Evolutionary conservation across 192 early-diverging fungal genomes (phyloP).

Genomic region (Backusella australiensis): DNA sequence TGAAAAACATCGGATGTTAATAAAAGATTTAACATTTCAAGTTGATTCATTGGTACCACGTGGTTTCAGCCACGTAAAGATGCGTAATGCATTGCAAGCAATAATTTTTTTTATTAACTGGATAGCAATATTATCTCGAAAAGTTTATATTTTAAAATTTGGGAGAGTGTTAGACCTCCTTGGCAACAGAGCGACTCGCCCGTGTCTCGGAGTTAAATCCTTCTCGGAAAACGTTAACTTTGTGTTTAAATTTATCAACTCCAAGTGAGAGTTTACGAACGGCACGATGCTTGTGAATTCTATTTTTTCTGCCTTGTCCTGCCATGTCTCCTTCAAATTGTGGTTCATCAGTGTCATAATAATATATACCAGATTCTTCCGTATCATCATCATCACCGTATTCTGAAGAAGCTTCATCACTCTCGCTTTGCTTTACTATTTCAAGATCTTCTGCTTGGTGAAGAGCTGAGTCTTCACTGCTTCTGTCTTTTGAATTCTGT

Average conservation of each 20-base stretch:
- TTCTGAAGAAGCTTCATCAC: neutral
- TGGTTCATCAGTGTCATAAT: neutral
- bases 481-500: neutral
- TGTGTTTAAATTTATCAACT: conserved; percentile 14
- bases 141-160: neutral
- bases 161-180: conserved; percentile 3
- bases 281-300: conserved; percentile 14
- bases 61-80: neutral
- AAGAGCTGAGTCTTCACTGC: neutral
- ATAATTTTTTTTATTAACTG: neutral
- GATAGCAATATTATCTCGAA: neutral
- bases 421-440: neutral
- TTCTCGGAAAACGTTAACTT: conserved; percentile 15
- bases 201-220: conserved; percentile 28
- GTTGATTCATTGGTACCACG: neutral
- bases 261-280: conserved; percentile 20
- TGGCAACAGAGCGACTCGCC: conserved; percentile 14
- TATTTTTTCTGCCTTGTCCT: neutral
- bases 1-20: neutral
- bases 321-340: conserved; percentile 5
- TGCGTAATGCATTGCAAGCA: neutral
- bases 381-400: neutral
- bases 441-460: neutral
- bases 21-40: neutral
- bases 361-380: neutral